Conservation (phyloP, 495 filamentous ascomycete species). For the Neurospora cerealis region DNA sequence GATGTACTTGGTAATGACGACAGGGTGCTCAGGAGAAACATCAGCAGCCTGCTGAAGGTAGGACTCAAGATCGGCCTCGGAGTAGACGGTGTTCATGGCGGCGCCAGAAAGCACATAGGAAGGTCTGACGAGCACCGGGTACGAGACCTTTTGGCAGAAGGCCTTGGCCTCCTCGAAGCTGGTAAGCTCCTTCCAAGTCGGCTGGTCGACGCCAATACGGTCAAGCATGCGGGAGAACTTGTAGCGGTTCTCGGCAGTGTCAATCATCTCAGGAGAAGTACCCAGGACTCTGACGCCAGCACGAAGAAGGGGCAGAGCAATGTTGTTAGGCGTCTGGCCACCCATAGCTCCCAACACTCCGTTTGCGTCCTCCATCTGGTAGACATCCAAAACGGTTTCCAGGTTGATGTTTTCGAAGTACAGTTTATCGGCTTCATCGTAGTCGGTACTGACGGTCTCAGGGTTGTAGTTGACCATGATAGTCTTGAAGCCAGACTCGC, state of each 20-base stretch:
- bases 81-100: conserved; percentile 95
- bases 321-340: conserved; percentile 97
- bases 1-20: conserved; percentile 98
- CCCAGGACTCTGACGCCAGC: conserved; percentile 86
- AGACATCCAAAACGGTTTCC: conserved; percentile 92
- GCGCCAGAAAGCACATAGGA: conserved; percentile 95
- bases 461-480: conserved; percentile 98
- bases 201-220: conserved; percentile 91
- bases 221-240: conserved; percentile 98
- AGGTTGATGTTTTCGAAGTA: conserved; percentile 98
- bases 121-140: conserved; percentile 87
- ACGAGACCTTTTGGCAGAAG: conserved; percentile 77
- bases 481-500: conserved; percentile 82
- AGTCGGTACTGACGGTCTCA: conserved; percentile 91
- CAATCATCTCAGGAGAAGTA: conserved; percentile 98
- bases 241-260: conserved; percentile 93
- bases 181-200: conserved; percentile 94
- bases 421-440: conserved; percentile 88
- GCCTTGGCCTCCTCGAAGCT: conserved; percentile 75
- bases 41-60: conserved; percentile 83
- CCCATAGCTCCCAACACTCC: conserved; percentile 98
- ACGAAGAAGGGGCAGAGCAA: conserved; percentile 79
- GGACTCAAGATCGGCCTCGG: conserved; percentile 73
- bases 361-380: conserved; percentile 74
- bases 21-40: conserved; percentile 90